Base-by-base conservation (phyloP, 805 yeast species). In the Candida michaelii region DNA sequence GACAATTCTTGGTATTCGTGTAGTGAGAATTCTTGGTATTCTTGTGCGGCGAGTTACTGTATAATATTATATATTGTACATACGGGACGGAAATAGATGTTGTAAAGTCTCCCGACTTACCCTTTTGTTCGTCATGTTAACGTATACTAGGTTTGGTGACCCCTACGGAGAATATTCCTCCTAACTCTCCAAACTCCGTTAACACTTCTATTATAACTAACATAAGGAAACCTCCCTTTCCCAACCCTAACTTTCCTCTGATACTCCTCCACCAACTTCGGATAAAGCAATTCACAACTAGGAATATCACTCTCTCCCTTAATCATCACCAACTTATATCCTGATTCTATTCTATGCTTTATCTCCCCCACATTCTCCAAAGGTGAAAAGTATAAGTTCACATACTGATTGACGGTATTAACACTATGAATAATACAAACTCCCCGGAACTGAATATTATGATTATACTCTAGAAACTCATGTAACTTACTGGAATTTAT, bases 281-380 rank as follows among this genome's bases (percentile, higher is more conserved):
- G 51, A 53, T 69, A 56, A 15, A 73, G 54, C 1, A 82, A 41
- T 46, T 81, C 88, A 54, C 74, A 68, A 0, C 74, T 56, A 0
- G 96, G 93, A 2, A 83, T 61, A 37, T 82, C 87, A 0, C 85
- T 78, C 33, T 79, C 75, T 1, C 88, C 89, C 47, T 84, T 74
- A 1, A 77, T 69, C 1, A 86, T 42, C 0, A 85, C 47, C 41
- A 79, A 50, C 29, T 58, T 55, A 29, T 48, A 63, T 10, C 48
- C 55, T 1, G 53, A 58, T 4, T 55, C 55, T 12, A 63, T 51
- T 0, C 49, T 14, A 3, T 45, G 15, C 9, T 49, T 50, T 1
- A 55, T 27, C 5, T 15, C 32, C 3, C 17, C 10, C 5, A 39
- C 23, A 8, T 39, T 32, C 13, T 47, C 43, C 9, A 53, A 48